A percentile compares a stretch with the other conserved stretches of the same genome.
phyloP scores from a whole-genome alignment of 1,139 yeast genomes.

The Nakaseomyces uthaithaninus region DNA sequence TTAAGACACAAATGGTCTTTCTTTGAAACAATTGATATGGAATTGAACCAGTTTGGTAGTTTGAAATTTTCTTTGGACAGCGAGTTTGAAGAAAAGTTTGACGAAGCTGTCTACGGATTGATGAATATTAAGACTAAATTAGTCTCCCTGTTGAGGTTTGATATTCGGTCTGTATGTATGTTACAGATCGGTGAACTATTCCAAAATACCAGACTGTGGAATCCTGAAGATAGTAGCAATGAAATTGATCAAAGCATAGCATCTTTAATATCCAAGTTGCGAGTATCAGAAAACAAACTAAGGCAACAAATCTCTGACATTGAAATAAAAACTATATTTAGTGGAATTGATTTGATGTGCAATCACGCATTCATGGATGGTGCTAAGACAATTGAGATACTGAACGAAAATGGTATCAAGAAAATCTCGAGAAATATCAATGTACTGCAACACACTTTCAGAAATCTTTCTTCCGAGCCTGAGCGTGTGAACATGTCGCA shows the following conservation, averaged over 20 bases:
- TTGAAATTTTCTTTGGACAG: constrained; percentile 35
- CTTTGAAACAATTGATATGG: constrained; percentile 30
- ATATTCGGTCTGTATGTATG: constrained; percentile 53
- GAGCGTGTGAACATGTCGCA: constrained; percentile 51
- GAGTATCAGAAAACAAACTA: constrained; percentile 25
- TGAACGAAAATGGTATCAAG: constrained; percentile 61
- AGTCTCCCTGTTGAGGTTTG: constrained; percentile 55
- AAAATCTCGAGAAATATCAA: constrained; percentile 60
- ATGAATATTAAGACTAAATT: constrained; percentile 42
- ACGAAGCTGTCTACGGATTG: constrained; percentile 40
- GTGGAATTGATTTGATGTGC: constrained; percentile 53
- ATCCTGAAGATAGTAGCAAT: constrained; percentile 52
- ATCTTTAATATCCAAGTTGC: constrained; percentile 25
- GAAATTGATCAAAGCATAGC: constrained; percentile 52
- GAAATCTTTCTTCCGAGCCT: constrained; percentile 52
- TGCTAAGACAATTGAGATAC: constrained; percentile 45
- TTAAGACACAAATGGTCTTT: constrained; percentile 52
- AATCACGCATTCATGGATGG: constrained; percentile 53
- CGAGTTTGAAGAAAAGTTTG: constrained; percentile 41
- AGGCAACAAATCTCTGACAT: constrained; percentile 26
- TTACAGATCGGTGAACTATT: constrained; percentile 48
- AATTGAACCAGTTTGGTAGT: constrained; percentile 24
- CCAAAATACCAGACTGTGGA: constrained; percentile 27
- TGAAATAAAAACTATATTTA: constrained; percentile 30
- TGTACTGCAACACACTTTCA: constrained; percentile 67